Conservation (phyloP, 2,329 filamentous ascomycete species). For the Fusarium phyllophilum region DNA sequence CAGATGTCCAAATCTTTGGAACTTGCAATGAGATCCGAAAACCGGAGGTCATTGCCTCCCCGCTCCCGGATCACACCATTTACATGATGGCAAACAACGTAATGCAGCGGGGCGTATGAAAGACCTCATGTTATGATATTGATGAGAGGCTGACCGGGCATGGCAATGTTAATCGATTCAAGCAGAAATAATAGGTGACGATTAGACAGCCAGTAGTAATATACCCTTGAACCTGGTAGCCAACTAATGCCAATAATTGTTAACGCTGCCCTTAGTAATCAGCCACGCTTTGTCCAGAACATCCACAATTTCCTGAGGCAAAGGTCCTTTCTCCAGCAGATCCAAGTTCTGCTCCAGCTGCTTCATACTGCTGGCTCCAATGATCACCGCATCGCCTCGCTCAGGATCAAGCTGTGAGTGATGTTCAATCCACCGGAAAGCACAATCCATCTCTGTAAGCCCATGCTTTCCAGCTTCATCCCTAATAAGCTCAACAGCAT, state of each 20-base stretch:
- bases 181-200: too few species aligned
- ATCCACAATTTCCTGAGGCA: slow-evolving; percentile 78
- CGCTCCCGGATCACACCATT: neutral
- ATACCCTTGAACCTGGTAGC: too few species aligned
- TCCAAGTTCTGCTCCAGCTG: slow-evolving; percentile 59
- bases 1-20: neutral
- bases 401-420: slow-evolving; percentile 60
- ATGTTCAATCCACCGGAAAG: slow-evolving; percentile 74
- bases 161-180: too few species aligned
- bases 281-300: slow-evolving; percentile 37
- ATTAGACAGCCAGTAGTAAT: neutral
- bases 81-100: neutral
- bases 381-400: slow-evolving; percentile 58
- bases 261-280: neutral
- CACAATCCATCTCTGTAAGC: slow-evolving; percentile 72
- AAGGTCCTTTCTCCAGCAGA: slow-evolving; percentile 65
- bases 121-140: neutral
- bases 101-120: neutral
- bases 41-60: neutral
- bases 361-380: slow-evolving; percentile 60
- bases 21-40: neutral
- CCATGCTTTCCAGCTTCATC: slow-evolving; percentile 70
- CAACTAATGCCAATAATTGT: neutral
- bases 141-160: neutral
- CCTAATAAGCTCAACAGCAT: slow-evolving; percentile 72